These are phyloP conservation scores for Dioscorea alata DNA, from an alignment of 106 monocot genomes.

Conservation along the genomic window DNA sequence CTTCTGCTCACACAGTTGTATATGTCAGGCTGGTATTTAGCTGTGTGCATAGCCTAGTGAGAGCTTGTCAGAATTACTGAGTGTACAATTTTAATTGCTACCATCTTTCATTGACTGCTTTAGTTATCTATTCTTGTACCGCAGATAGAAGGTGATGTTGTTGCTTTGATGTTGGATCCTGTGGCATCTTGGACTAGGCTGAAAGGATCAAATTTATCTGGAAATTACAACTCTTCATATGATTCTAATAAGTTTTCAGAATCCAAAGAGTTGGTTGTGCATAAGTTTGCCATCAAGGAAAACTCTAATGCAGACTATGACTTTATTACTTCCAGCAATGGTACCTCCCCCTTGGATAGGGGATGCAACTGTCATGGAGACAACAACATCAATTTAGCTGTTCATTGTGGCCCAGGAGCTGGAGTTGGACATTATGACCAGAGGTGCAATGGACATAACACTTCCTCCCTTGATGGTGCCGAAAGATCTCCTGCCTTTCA, in stretches of 20 bases:
- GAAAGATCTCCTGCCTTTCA: conserved; percentile 8
- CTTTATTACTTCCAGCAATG: neutral
- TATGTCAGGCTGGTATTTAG: neutral
- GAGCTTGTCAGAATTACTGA: too few species aligned
- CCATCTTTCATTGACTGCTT: too few species aligned
- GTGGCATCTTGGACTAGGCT: conserved; percentile 53
- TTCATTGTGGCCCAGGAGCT: conserved; percentile 5
- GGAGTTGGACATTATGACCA: neutral
- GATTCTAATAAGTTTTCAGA: conserved; percentile 16
- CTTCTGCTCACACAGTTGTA: neutral
- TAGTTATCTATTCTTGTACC: neutral
- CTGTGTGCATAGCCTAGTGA: too few species aligned
- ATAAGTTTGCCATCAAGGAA: conserved; percentile 11
- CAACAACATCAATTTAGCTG: conserved; percentile 6
- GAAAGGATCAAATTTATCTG: conserved; percentile 40
- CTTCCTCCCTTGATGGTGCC: neutral
- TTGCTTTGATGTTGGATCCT: conserved; percentile 82
- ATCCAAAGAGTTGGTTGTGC: conserved; percentile 19
- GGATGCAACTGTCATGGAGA: neutral
- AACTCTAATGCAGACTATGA: neutral
- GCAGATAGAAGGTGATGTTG: conserved; percentile 88
- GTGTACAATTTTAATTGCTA: too few species aligned
- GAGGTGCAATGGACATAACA: conserved; percentile 3
- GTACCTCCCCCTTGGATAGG: neutral
- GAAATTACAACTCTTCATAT: conserved; percentile 9